Base-by-base conservation (phyloP, 2,329 filamentous ascomycete genomes). In the Hortaea sp. region DNA sequence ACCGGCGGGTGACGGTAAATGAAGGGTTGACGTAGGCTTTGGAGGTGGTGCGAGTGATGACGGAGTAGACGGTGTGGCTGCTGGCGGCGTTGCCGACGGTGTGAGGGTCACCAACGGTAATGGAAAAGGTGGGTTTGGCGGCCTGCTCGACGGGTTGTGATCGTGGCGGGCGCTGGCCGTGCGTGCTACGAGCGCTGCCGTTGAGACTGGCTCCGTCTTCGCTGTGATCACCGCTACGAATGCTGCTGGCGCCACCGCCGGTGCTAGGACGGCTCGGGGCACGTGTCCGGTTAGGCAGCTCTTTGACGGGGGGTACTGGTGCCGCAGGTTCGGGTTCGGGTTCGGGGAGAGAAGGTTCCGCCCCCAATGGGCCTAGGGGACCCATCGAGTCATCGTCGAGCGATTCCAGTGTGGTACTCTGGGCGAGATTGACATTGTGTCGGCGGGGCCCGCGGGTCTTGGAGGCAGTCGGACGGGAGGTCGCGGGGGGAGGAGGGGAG, bases 21-120 rank as follows among this genome's bases (percentile, higher is more conserved):
- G 85, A 62, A 85, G 38, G 10, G 28, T 46, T 35, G n/a, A 31
- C 86, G 68, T 97, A 98, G 43, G 88, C 92, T 71, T 95, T 95
- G 34, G 90, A 97, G 1, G 88, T 86, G 9, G 92, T 98, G 85
- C 85, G 92, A 48, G 92, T 98, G 60, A 85, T 79, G 53, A 98
- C 92, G 58, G 88, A 88, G 69, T 98, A 98, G 41, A 97, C 92
- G 53, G 95, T 98, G 66, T 98, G 92, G 53, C 89, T 95, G 66
- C 86, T 95, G 6, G 92, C 95, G 64, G 97, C 68, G 67, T 97
- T 92, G 49, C 92, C 92, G 55, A 98, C 90, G 71, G 97, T 98
- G 69, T 95, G 89, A 46, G 92, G 92, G 68, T 98, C 92, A 48
- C 92, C 92, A 20, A 98, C 92, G 2, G 77, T 81, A 59, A 98